A percentile compares a stretch with the other conserved stretches of the same genome.
Conservation (phyloP, 345 rosid genomes). For the Pistacia atlantica region DNA sequence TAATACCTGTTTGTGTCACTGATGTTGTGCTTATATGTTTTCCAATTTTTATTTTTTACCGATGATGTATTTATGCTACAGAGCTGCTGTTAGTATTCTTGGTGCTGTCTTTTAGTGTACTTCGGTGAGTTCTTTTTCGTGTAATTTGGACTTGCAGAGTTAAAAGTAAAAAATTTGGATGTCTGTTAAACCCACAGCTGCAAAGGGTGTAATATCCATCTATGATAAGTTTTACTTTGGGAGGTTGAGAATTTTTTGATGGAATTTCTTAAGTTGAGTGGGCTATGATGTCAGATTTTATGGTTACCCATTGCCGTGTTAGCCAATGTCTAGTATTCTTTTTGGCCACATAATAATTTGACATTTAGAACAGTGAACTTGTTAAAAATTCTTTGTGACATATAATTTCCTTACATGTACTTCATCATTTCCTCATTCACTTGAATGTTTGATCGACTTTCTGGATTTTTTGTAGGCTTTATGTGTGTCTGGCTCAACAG, state of each 20-base stretch:
- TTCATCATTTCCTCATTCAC: not conserved
- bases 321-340: not conserved
- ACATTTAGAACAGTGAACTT: not conserved
- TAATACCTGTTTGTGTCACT: not conserved
- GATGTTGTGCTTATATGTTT: not conserved
- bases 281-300: not conserved
- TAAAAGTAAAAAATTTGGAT: not conserved
- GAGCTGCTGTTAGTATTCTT: not conserved
- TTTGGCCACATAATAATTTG: not conserved
- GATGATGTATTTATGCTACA: not conserved
- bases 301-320: not conserved
- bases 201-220: not conserved
- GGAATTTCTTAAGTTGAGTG: not conserved
- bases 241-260: not conserved
- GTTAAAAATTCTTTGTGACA: not conserved
- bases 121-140: not conserved
- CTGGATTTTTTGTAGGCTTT: constrained; percentile 57
- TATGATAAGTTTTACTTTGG: not conserved
- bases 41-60: not conserved
- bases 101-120: not conserved
- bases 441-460: constrained; percentile 16
- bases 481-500: constrained; percentile 66
- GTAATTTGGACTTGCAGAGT: not conserved
- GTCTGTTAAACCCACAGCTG: not conserved
- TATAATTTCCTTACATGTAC: not conserved